These are phyloP conservation scores for Taiwanofungus camphoratus DNA, from an alignment of 1,284 basidiomycete species.

Conservation along the genomic window DNA sequence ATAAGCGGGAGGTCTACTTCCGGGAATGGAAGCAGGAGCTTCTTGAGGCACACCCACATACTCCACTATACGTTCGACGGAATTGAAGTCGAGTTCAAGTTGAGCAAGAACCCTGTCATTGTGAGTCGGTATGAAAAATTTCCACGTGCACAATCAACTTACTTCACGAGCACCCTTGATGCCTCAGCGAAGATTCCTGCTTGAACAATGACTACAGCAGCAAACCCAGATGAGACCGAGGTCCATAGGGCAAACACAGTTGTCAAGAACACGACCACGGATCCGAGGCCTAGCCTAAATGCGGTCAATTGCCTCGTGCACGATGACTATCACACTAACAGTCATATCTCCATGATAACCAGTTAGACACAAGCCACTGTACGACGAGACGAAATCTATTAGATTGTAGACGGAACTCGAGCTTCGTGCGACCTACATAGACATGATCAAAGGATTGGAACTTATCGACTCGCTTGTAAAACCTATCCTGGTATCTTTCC, in stretches of 20 bases:
- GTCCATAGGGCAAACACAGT: conserved; percentile 68
- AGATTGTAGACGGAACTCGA: background rate
- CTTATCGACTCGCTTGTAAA: conserved; percentile 73
- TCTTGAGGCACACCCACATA: conserved; percentile 78
- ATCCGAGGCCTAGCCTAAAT: conserved; percentile 55
- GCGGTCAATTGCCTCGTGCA: background rate
- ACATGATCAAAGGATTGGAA: conserved; percentile 70
- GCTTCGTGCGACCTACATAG: conserved; percentile 41
- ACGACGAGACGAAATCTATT: conserved; percentile 2
- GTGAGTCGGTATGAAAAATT: conserved; percentile 1
- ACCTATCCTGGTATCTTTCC: conserved; percentile 62
- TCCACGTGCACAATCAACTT: conserved; percentile 13
- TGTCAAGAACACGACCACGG: conserved; percentile 68
- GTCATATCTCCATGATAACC: conserved; percentile 71
- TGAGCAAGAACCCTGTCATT: conserved; percentile 51
- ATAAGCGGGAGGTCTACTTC: conserved; percentile 60
- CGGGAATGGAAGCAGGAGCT: conserved; percentile 59
- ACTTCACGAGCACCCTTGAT: conserved; percentile 60
- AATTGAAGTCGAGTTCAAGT: conserved; percentile 70
- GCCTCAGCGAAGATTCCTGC: conserved; percentile 67
- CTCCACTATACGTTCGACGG: conserved; percentile 80
- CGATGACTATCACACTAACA: conserved; percentile 39
- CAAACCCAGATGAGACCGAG: conserved; percentile 62
- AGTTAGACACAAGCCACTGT: conserved; percentile 62
- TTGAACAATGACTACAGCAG: conserved; percentile 78